A percentile compares a stretch with the other conserved stretches of the same genome.
These are phyloP conservation scores for Alisma plantagoaquatica DNA, from an alignment of 106 monocot species.

Conservation along the genomic window DNA sequence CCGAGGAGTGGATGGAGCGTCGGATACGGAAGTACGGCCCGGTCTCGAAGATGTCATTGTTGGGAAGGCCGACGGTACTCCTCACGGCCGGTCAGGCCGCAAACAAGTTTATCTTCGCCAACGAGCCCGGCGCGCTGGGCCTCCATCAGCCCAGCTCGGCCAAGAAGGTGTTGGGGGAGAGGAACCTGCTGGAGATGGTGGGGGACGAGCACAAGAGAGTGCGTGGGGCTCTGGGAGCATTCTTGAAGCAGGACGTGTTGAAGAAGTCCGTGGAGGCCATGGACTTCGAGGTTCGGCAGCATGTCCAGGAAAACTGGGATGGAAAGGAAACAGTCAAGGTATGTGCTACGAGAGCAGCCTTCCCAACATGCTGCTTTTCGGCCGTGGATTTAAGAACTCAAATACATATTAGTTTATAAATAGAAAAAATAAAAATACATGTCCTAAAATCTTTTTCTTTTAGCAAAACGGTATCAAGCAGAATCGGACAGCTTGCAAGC, in stretches of 20 bases:
- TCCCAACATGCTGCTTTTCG: background rate
- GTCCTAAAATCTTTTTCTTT: too few relatives aligned
- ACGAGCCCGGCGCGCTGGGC: background rate
- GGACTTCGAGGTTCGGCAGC: conserved; percentile 22
- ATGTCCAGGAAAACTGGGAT: conserved; percentile 14
- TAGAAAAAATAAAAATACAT: too few relatives aligned
- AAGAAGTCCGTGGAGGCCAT: conserved; percentile 18
- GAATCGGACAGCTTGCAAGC: too few relatives aligned
- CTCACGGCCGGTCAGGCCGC: conserved; percentile 15
- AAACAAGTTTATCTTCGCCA: conserved; percentile 29
- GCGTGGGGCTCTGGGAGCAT: conserved; percentile 13
- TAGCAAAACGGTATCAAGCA: too few relatives aligned
- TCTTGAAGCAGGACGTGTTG: conserved; percentile 24
- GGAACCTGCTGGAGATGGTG: conserved; percentile 17
- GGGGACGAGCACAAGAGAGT: conserved; percentile 25
- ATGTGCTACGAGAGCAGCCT: too few relatives aligned
- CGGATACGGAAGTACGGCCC: conserved; percentile 18
- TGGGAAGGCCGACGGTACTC: conserved; percentile 18
- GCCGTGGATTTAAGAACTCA: background rate
- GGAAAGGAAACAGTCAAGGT: background rate
- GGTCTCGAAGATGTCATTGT: conserved; percentile 18
- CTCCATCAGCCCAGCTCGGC: conserved; percentile 4
- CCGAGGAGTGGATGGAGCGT: conserved; percentile 12
- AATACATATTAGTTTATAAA: background rate
- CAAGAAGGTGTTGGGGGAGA: conserved; percentile 12